Percentiles rank a stretch among this genome's conserved stretches.
Conservation (phyloP, 495 filamentous ascomycete species). For the Aspergillus homomorphus region DNA sequence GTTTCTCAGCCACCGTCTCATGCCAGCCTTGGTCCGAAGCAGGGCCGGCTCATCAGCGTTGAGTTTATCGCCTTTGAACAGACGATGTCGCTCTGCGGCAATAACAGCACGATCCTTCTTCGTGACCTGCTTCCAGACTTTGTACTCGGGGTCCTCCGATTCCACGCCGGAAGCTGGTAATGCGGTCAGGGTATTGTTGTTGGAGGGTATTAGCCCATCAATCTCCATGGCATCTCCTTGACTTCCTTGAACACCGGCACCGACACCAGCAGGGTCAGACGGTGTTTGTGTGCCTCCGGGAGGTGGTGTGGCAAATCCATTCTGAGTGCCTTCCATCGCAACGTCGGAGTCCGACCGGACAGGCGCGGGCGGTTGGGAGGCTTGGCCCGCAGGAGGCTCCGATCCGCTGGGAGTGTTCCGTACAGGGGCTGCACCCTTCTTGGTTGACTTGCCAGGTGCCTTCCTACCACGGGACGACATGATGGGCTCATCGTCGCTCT, state of each 20-base stretch:
- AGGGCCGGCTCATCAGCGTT: slow-evolving; percentile 86
- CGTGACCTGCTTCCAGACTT: slow-evolving; percentile 97
- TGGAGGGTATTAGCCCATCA: slow-evolving; percentile 59
- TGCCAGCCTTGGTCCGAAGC: slow-evolving; percentile 70
- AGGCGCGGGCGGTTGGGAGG: slow-evolving; percentile 50
- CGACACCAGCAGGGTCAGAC: slow-evolving; percentile 65
- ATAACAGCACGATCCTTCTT: slow-evolving; percentile 92
- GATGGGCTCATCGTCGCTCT: slow-evolving; percentile 97
- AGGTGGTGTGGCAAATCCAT: slow-evolving; percentile 80
- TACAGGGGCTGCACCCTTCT: slow-evolving; percentile 70
- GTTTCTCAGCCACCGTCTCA: slow-evolving; percentile 76
- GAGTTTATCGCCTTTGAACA: slow-evolving; percentile 80
- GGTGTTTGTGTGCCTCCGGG: slow-evolving; percentile 70
- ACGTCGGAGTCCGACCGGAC: slow-evolving; percentile 62
- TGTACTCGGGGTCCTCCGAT: slow-evolving; percentile 83
- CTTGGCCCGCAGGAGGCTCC: slow-evolving; percentile 66
- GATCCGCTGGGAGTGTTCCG: slow-evolving; percentile 64
- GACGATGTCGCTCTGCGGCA: slow-evolving; percentile 70
- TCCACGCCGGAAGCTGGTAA: slow-evolving; percentile 45
- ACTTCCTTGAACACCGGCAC: slow-evolving; percentile 52
- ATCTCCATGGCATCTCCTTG: slow-evolving; percentile 81
- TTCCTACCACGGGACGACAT: slow-evolving; percentile 95
- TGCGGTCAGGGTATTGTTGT: slow-evolving; percentile 59
- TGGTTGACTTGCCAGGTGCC: slow-evolving; percentile 74
- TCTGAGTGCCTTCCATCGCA: slow-evolving; percentile 65